Conservation (phyloP, 2,329 filamentous ascomycete genomes). For the Zymoseptoria brevis region DNA sequence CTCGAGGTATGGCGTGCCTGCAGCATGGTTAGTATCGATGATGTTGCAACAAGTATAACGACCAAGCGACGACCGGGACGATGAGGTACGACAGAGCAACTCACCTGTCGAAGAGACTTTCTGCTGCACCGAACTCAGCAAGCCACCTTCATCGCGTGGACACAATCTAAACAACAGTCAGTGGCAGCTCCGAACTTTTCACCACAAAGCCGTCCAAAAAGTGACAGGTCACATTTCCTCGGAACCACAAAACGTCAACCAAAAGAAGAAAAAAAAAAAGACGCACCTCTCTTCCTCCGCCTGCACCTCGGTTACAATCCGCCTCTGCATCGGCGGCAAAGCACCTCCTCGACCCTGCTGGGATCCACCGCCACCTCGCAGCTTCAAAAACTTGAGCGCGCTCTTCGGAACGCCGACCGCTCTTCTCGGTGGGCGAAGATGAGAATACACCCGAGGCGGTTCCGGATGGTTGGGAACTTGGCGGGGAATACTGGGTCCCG, state of each 20-base stretch:
- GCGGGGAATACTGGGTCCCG: slow-evolving; percentile 27
- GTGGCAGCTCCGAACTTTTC: neutral
- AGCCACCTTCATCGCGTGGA: slow-evolving; percentile 25
- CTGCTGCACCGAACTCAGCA: slow-evolving; percentile 20
- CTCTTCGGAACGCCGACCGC: slow-evolving; percentile 23
- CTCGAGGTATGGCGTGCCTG: slow-evolving; percentile 24
- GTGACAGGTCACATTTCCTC: slow-evolving; percentile 4
- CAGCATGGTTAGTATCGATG: slow-evolving; percentile 6
- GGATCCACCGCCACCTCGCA: slow-evolving; percentile 3
- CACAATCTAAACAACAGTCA: slow-evolving; percentile 1
- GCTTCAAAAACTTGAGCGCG: slow-evolving; percentile 26
- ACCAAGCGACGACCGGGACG: neutral
- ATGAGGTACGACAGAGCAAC: neutral
- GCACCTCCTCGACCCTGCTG: neutral
- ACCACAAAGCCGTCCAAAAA: neutral
- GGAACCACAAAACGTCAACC: neutral
- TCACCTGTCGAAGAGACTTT: slow-evolving; percentile 29
- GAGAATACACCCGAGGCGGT: neutral
- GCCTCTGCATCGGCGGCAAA: slow-evolving; percentile 4
- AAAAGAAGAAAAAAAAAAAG: slow-evolving; percentile 2
- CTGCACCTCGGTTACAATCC: slow-evolving; percentile 8
- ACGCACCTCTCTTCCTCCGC: slow-evolving; percentile 20
- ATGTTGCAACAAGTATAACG: neutral
- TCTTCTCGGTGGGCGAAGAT: slow-evolving; percentile 14
- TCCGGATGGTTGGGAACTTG: slow-evolving; percentile 24